Evolutionary conservation across 306 rosid species (phyloP).

Genomic region (Medicago lupulina): DNA sequence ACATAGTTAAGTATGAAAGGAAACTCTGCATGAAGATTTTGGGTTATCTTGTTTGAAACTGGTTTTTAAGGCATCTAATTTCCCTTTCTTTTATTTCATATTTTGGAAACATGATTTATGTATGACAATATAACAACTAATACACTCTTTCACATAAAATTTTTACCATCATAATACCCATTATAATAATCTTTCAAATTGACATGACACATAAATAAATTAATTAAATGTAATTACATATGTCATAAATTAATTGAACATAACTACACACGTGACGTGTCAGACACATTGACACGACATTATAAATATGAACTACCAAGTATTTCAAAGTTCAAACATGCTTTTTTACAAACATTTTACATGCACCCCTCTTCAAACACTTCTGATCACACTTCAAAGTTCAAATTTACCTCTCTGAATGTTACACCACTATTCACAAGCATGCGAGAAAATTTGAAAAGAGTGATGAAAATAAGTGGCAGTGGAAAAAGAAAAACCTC

Average conservation of each 20-base stretch:
- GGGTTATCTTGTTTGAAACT: slow-evolving; percentile 10
- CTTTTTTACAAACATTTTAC: not conserved
- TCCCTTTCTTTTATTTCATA: not conserved
- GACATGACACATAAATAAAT: not conserved
- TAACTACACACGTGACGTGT: no score
- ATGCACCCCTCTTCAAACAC: slow-evolving; percentile 1
- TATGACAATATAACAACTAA: not conserved
- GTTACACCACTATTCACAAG: not conserved
- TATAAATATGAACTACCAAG: not conserved
- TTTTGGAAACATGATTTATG: no score
- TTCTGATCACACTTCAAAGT: not conserved
- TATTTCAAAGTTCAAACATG: slow-evolving; percentile 8
- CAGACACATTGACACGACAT: no score
- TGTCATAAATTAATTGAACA: no score
- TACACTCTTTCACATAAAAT: no score
- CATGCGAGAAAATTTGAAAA: not conserved
- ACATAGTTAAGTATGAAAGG: not conserved
- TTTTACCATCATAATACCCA: no score
- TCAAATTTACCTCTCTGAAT: not conserved
- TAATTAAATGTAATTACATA: no score
- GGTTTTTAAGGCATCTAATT: slow-evolving; percentile 1
- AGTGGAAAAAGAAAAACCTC: no score
- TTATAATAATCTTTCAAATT: slow-evolving; percentile 8
- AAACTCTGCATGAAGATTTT: not conserved
- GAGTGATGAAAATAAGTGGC: no score